Conservation (phyloP, 1,284 basidiomycete genomes). For the Albatrellus sp. region DNA sequence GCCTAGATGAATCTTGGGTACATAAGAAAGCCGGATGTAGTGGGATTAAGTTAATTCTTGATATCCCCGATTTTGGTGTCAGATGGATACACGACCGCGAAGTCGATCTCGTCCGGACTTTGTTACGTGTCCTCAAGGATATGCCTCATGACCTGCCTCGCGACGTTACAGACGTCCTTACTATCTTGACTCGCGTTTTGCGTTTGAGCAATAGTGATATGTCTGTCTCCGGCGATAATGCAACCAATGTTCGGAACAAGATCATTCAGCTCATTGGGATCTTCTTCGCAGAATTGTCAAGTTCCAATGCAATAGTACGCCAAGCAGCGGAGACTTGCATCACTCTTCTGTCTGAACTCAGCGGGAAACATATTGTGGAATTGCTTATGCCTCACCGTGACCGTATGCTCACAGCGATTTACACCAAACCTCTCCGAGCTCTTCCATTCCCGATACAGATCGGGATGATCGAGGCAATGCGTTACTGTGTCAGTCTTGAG, state of each 20-base stretch:
- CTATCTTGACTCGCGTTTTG: conserved; percentile 71
- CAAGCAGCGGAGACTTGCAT: conserved; percentile 80
- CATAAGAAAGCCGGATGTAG: conserved; percentile 80
- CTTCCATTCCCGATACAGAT: conserved; percentile 95
- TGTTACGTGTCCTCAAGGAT: conserved; percentile 92
- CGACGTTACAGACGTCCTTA: conserved; percentile 71
- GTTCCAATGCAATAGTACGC: conserved; percentile 79
- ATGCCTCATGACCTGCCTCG: conserved; percentile 85
- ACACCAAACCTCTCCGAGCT: conserved; percentile 93
- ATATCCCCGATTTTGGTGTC: conserved; percentile 57
- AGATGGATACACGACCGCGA: conserved; percentile 86
- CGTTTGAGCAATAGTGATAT: conserved; percentile 52
- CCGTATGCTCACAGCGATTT: conserved; percentile 82
- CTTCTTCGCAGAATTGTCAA: conserved; percentile 84
- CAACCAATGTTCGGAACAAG: conserved; percentile 36
- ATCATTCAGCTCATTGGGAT: conserved; percentile 65
- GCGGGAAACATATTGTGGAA: conserved; percentile 63
- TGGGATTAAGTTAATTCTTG: conserved; percentile 72
- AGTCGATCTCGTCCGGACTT: conserved; percentile 82
- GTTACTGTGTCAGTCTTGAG: conserved; percentile 78
- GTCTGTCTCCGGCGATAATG: conserved; percentile 28
- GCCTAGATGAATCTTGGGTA: conserved; percentile 82
- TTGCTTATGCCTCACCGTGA: conserved; percentile 81
- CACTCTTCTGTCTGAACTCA: conserved; percentile 67
- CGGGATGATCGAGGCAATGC: conserved; percentile 95